Evolutionary conservation across 2,329 filamentous ascomycete genomes (phyloP).

Genomic region (Scedosporium minutisporum): DNA sequence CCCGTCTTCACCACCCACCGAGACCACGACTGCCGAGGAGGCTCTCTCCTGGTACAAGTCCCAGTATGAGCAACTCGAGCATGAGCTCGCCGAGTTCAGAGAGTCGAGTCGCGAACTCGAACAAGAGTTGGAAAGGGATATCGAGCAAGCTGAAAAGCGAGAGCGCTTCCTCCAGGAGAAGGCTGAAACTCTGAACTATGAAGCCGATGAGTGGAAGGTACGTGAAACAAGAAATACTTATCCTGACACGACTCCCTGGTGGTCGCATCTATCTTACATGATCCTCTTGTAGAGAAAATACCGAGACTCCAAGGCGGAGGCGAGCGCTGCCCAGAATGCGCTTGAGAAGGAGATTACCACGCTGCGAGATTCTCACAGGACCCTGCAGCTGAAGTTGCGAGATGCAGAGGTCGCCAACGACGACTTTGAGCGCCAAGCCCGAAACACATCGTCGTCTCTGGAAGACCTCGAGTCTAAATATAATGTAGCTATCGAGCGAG

Average conservation of each 20-base stretch:
- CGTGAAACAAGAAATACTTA: slow-evolving; percentile 16
- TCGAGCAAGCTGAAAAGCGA: slow-evolving; percentile 89
- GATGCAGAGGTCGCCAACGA: slow-evolving; percentile 98
- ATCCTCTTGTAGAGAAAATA: slow-evolving; percentile 64
- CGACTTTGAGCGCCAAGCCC: slow-evolving; percentile 92
- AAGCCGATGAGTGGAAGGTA: slow-evolving; percentile 98
- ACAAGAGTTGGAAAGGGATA: slow-evolving; percentile 87
- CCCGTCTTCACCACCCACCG: slow-evolving; percentile 52
- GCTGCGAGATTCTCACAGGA: slow-evolving; percentile 74
- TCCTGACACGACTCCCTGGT: neutral
- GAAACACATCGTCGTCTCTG: slow-evolving; percentile 88
- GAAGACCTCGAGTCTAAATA: slow-evolving; percentile 97
- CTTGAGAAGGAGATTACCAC: slow-evolving; percentile 95
- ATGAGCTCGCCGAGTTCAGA: slow-evolving; percentile 88
- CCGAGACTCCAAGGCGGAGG: slow-evolving; percentile 86
- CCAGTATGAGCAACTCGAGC: slow-evolving; percentile 87
- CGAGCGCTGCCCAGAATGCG: slow-evolving; percentile 69
- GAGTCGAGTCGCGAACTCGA: slow-evolving; percentile 90
- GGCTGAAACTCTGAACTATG: slow-evolving; percentile 72
- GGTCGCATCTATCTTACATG: neutral
- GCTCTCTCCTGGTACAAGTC: slow-evolving; percentile 89
- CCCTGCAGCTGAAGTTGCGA: slow-evolving; percentile 71
- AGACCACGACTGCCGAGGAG: slow-evolving; percentile 52
- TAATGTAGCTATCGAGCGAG: slow-evolving; percentile 85
- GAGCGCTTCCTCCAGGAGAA: slow-evolving; percentile 80